Evolutionary conservation across 345 rosid species (phyloP).

Genomic region (Leavenworthia alabamica): DNA sequence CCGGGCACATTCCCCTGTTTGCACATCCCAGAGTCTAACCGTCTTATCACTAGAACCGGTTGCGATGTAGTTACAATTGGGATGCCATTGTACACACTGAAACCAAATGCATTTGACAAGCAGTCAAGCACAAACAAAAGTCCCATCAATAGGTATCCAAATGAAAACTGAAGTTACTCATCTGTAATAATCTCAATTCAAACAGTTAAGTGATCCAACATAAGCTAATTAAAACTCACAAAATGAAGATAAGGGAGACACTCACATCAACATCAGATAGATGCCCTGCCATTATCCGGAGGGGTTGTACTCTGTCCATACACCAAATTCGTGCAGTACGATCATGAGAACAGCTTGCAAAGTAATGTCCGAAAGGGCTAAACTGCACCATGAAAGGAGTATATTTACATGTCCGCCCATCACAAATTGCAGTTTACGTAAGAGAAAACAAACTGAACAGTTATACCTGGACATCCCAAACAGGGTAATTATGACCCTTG

Average conservation of each 20-base stretch:
- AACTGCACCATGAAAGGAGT: constrained; percentile 56
- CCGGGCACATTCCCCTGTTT: constrained; percentile 85
- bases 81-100: constrained; percentile 98
- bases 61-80: constrained; percentile 90
- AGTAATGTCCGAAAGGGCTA: constrained; percentile 88
- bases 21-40: constrained; percentile 88
- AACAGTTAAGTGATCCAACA: neutral
- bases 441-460: constrained; percentile 1
- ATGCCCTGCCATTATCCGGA: constrained; percentile 97
- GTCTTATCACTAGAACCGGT: constrained; percentile 94
- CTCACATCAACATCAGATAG: constrained; percentile 96
- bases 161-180: neutral
- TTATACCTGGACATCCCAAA: constrained; percentile 96
- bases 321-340: constrained; percentile 95
- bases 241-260: constrained; percentile 4
- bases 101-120: constrained; percentile 18
- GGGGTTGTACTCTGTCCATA: constrained; percentile 86
- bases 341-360: constrained; percentile 95
- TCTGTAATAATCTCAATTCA: neutral
- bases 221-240: neutral
- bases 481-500: constrained; percentile 98
- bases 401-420: constrained; percentile 10
- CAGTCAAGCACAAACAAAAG: neutral
- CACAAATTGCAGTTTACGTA: neutral
- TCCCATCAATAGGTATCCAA: neutral